A percentile compares a stretch with the other conserved stretches of the same genome.
These are phyloP conservation scores for Ophiostoma sp. DNA, from an alignment of 2,329 filamentous ascomycete genomes.

Conservation along the genomic window DNA sequence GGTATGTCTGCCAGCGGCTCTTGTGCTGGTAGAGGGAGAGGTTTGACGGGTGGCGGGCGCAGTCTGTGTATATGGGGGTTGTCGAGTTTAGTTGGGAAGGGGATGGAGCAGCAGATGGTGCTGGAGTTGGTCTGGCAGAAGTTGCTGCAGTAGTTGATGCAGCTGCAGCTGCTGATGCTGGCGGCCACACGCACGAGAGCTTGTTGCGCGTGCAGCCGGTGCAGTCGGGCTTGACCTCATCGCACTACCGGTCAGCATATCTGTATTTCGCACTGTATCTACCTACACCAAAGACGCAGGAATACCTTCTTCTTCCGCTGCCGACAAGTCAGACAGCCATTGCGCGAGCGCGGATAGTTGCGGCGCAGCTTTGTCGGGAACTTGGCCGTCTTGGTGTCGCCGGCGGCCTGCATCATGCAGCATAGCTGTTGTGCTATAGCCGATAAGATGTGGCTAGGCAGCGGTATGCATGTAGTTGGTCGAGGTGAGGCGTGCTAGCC, in stretches of 20 bases:
- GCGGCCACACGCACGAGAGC: constrained; percentile 27
- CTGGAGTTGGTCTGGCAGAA: background rate
- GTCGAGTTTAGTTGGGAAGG: background rate
- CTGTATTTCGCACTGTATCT: too few relatives aligned
- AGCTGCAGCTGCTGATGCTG: background rate
- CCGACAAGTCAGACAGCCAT: constrained; percentile 27
- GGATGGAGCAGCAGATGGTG: background rate
- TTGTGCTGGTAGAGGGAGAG: constrained; percentile 25
- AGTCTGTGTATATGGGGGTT: background rate
- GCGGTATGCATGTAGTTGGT: background rate
- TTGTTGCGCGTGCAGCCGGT: constrained; percentile 25
- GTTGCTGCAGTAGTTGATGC: background rate
- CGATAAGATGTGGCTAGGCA: background rate
- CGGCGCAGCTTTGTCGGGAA: constrained; percentile 29
- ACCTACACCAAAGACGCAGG: background rate
- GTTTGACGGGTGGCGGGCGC: constrained; percentile 9
- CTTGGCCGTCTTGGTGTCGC: constrained; percentile 23
- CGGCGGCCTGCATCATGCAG: constrained; percentile 6
- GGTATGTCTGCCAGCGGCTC: constrained; percentile 24
- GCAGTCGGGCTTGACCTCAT: constrained; percentile 25
- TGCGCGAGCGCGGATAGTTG: constrained; percentile 27
- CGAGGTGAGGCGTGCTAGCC: background rate
- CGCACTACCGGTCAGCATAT: constrained; percentile 23
- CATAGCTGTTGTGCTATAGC: background rate
- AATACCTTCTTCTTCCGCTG: constrained; percentile 28